Conservation (phyloP, 2,329 filamentous ascomycete genomes). For the Fusarium cicatricum region DNA sequence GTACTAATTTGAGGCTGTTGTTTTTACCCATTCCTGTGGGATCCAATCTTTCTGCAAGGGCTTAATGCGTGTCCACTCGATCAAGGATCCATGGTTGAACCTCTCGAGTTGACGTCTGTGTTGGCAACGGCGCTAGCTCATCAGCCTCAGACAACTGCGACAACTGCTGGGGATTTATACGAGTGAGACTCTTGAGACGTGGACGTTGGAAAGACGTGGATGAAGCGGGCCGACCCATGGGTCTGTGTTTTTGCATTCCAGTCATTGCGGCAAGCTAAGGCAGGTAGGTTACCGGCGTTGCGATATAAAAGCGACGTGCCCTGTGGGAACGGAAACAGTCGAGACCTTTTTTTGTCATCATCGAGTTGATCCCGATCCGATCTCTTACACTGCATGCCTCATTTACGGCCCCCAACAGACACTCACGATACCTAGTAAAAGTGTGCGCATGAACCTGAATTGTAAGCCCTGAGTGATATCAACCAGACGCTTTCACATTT, state of each 20-base stretch:
- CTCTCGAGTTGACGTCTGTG: constrained; percentile 17
- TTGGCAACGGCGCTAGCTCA: constrained; percentile 25
- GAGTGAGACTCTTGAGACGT: constrained; percentile 12
- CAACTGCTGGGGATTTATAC: constrained; percentile 10
- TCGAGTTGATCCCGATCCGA: constrained; percentile 3
- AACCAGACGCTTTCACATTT: background rate
- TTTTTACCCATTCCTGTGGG: background rate
- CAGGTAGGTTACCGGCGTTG: background rate
- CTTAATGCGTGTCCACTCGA: constrained; percentile 12
- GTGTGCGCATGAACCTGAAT: constrained; percentile 9
- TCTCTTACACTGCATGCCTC: background rate
- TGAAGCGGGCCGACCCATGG: constrained; percentile 30
- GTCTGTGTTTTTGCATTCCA: constrained; percentile 20
- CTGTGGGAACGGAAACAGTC: background rate
- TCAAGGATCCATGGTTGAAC: constrained; percentile 11
- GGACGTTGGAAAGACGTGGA: background rate
- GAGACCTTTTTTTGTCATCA: background rate
- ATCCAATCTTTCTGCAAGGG: constrained; percentile 22
- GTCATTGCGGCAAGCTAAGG: background rate
- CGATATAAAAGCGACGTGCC: constrained; percentile 1
- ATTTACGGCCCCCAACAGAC: constrained; percentile 14
- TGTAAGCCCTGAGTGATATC: constrained; percentile 7
- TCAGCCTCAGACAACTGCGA: constrained; percentile 7
- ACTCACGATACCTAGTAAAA: constrained; percentile 7
- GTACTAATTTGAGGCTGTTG: background rate